Conservation (phyloP, 2,329 filamentous ascomycete species). For the Ilyonectria mors-panacis region DNA sequence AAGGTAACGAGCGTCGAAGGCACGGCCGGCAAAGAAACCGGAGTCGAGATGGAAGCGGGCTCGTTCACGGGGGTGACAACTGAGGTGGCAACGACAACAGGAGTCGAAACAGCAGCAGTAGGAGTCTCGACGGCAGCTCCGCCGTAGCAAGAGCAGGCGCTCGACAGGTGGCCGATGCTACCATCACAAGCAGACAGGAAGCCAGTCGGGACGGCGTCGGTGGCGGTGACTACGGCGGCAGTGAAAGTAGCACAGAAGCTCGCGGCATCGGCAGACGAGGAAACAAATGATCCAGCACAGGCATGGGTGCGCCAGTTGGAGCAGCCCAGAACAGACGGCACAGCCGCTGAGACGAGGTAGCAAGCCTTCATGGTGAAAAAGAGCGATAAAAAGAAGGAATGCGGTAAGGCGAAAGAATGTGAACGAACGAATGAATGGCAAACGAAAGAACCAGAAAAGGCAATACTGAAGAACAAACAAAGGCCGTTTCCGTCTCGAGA, state of each 20-base stretch:
- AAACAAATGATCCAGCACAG: slow-evolving; percentile 17
- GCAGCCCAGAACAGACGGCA: slow-evolving; percentile 24
- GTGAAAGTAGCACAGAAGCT: slow-evolving; percentile 21
- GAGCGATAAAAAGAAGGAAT: background rate
- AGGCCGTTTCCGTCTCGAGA: background rate
- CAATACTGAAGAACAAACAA: background rate
- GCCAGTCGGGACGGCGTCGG: background rate
- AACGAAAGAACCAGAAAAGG: background rate
- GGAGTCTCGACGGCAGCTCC: slow-evolving; percentile 11
- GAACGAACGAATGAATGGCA: slow-evolving; percentile 10
- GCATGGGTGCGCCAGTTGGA: slow-evolving; percentile 12
- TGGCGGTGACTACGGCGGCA: slow-evolving; percentile 1
- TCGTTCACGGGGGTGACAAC: slow-evolving; percentile 2
- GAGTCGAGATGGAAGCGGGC: background rate
- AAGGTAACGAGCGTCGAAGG: background rate
- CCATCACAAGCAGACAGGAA: slow-evolving; percentile 11
- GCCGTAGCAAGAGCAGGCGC: slow-evolving; percentile 13
- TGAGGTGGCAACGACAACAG: background rate
- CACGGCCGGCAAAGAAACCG: background rate
- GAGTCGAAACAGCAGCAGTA: slow-evolving; percentile 11
- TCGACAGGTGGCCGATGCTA: slow-evolving; percentile 8
- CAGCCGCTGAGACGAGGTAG: slow-evolving; percentile 22
- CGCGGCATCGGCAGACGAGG: background rate
- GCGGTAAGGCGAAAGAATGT: background rate
- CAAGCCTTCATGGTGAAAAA: slow-evolving; percentile 21